Evolutionary conservation across 805 yeast genomes (phyloP).

Genomic region (Spathaspora girioi): DNA sequence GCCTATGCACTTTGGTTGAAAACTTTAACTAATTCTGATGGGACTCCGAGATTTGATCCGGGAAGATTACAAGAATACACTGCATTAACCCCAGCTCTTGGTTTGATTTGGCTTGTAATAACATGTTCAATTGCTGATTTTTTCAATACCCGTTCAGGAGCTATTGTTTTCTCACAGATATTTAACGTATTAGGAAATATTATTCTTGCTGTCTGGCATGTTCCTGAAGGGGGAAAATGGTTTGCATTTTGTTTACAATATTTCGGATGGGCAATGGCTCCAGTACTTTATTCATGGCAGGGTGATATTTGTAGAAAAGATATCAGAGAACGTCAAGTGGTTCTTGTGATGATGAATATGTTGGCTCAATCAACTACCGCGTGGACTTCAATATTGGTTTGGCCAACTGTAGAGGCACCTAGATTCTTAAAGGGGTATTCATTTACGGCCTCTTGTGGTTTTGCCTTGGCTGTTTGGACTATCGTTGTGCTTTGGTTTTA

Average conservation of each 20-base stretch:
- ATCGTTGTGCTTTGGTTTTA: constrained; percentile 48
- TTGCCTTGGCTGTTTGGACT: constrained; percentile 46
- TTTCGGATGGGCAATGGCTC: constrained; percentile 62
- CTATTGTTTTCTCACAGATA: constrained; percentile 49
- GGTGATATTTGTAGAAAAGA: constrained; percentile 57
- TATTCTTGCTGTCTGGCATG: constrained; percentile 57
- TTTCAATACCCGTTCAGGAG: constrained; percentile 50
- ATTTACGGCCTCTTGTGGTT: constrained; percentile 45
- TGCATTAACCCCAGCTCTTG: constrained; percentile 47
- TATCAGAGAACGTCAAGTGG: constrained; percentile 52
- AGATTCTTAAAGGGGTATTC: constrained; percentile 51
- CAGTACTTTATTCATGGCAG: constrained; percentile 56
- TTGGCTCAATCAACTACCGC: constrained; percentile 53
- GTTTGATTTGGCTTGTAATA: constrained; percentile 35
- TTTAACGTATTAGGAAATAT: constrained; percentile 54
- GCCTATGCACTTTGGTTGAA: constrained; percentile 55
- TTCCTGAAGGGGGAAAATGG: constrained; percentile 56
- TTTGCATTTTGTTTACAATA: constrained; percentile 58
- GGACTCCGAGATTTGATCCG: constrained; percentile 21
- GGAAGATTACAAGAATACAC: constrained; percentile 39
- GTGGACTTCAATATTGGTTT: constrained; percentile 48
- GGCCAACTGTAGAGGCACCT: constrained; percentile 60
- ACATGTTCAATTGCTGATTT: constrained; percentile 37
- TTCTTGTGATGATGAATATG: constrained; percentile 52
- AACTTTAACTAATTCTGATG: constrained; percentile 22